Percentiles rank a stretch among this genome's conserved stretches.
Conservation (phyloP, 78 protist genomes). For the Dictyostelium capitatum region DNA sequence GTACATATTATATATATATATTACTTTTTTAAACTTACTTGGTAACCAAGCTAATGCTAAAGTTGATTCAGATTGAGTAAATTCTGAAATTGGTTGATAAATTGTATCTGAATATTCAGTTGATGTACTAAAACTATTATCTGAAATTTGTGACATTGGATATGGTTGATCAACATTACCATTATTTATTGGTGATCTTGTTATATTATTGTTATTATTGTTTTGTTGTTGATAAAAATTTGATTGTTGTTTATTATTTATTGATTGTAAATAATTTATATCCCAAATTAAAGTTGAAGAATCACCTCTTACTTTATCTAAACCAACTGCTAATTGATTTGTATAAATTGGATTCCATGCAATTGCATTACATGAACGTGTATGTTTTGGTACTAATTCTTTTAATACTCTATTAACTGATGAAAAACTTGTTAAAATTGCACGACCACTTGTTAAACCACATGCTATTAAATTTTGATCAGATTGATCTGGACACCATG, state of each 20-base stretch:
- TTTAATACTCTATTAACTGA: constrained; percentile 54
- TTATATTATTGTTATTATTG: background rate
- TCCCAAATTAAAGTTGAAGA: constrained; percentile 83
- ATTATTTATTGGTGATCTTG: constrained; percentile 26
- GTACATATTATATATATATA: too few relatives aligned
- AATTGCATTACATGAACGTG: constrained; percentile 76
- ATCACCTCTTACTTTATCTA: constrained; percentile 81
- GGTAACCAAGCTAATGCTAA: constrained; percentile 79
- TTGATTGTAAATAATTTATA: constrained; percentile 49
- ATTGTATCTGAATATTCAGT: constrained; percentile 50
- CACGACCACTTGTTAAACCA: constrained; percentile 65
- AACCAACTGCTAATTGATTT: constrained; percentile 81
- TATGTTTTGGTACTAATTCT: constrained; percentile 83
- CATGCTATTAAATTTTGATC: constrained; percentile 68
- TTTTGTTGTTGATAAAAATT: background rate
- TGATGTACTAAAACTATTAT: constrained; percentile 65
- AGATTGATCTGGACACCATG: constrained; percentile 72
- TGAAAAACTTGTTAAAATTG: constrained; percentile 73
- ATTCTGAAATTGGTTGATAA: constrained; percentile 74
- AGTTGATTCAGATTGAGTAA: constrained; percentile 80
- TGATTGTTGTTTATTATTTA: background rate
- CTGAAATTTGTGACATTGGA: constrained; percentile 48
- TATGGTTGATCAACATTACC: constrained; percentile 51
- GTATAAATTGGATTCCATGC: constrained; percentile 78
- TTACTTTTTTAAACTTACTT: too few relatives aligned